These are phyloP conservation scores for Ophiocordyceps polyrhachis-furcata DNA, from an alignment of 2,329 filamentous ascomycete species.

Conservation along the genomic window DNA sequence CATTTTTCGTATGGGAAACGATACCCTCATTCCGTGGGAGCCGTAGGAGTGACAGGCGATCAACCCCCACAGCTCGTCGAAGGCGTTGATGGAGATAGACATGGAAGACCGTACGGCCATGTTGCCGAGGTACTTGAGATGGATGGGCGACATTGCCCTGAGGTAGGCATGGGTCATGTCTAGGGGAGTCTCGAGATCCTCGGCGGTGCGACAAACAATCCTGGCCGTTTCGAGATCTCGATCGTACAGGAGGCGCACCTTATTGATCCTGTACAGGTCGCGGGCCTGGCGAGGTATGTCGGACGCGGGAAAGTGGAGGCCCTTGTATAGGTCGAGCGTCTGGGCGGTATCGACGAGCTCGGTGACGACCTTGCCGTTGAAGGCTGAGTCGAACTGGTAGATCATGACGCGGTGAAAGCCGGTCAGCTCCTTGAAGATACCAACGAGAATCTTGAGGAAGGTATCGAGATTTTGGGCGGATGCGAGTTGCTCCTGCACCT, in stretches of 20 bases:
- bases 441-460: conserved; percentile 66
- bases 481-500: conserved; percentile 74
- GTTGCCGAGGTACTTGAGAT: conserved; percentile 69
- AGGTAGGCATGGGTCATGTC: conserved; percentile 76
- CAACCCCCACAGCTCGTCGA: conserved; percentile 70
- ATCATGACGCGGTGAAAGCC: conserved; percentile 88
- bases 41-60: conserved; percentile 78
- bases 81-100: conserved; percentile 83
- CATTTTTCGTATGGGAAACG: conserved; percentile 83
- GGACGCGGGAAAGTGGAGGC: conserved; percentile 72
- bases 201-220: conserved; percentile 57
- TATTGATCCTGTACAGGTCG: conserved; percentile 81
- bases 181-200: conserved; percentile 56
- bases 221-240: conserved; percentile 62
- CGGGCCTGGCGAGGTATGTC: conserved; percentile 74
- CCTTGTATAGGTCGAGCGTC: conserved; percentile 71
- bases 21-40: conserved; percentile 63
- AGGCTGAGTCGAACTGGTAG: conserved; percentile 70
- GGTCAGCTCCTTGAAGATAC: conserved; percentile 74
- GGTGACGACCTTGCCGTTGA: conserved; percentile 74
- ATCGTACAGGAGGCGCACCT: conserved; percentile 74
- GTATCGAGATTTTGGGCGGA: conserved; percentile 49
- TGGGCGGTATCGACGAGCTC: conserved; percentile 67
- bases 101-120: conserved; percentile 90
- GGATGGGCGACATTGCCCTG: conserved; percentile 78